A percentile compares a stretch with the other conserved stretches of the same genome.
phyloP scores from a whole-genome alignment of 1,284 basidiomycete genomes.

The Neonothopanus nambi region DNA sequence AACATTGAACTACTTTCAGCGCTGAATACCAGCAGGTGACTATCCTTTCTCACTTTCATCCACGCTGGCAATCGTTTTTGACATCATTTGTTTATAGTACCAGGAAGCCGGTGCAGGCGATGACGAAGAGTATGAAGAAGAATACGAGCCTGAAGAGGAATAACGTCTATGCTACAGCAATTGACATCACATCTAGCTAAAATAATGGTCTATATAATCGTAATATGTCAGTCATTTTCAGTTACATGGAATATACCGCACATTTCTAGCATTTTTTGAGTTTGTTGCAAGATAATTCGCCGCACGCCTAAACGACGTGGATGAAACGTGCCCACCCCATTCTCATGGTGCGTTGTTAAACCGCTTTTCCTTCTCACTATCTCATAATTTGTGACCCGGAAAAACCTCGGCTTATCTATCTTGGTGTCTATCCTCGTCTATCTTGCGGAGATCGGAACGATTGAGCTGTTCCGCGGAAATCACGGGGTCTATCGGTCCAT shows the following conservation, averaged over 20 bases:
- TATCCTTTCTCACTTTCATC: neutral
- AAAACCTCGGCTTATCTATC: neutral
- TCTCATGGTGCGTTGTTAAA: no score
- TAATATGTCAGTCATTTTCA: constrained; percentile 2
- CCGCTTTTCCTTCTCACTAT: no score
- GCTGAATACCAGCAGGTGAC: constrained; percentile 72
- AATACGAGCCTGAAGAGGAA: constrained; percentile 32
- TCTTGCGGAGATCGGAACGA: no score
- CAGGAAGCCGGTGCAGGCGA: constrained; percentile 57
- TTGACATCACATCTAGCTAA: neutral
- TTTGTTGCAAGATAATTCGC: no score
- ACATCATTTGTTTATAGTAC: constrained; percentile 41
- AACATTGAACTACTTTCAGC: constrained; percentile 33
- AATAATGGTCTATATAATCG: constrained; percentile 2
- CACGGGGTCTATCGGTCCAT: no score
- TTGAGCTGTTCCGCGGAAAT: no score
- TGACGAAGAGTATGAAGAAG: constrained; percentile 40
- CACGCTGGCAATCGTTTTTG: neutral
- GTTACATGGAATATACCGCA: neutral
- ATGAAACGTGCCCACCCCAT: no score
- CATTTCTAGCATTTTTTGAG: neutral
- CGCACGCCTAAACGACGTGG: no score
- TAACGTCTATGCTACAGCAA: constrained; percentile 17
- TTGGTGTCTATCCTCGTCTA: no score
- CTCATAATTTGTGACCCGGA: neutral